Evolutionary conservation across 2,329 filamentous ascomycete genomes (phyloP).

Genomic region (Pyrenophora graminea): DNA sequence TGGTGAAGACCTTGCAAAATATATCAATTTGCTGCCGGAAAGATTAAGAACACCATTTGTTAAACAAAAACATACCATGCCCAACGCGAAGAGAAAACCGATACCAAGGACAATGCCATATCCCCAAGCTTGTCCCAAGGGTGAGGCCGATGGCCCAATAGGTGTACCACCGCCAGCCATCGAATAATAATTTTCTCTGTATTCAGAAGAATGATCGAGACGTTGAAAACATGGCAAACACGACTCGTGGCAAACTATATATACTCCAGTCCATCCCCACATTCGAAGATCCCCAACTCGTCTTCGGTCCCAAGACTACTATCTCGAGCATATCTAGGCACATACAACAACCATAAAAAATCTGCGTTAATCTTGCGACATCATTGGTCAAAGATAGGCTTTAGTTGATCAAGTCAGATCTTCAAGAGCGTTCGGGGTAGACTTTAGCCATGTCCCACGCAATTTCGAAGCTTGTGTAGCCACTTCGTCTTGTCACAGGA

Average conservation of each 20-base stretch:
- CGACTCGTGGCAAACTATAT: slow-evolving; percentile 19
- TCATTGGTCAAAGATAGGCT: slow-evolving; percentile 33
- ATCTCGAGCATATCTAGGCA: slow-evolving; percentile 17
- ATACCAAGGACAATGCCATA: slow-evolving; percentile 42
- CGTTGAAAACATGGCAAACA: background rate
- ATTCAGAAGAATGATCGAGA: slow-evolving; percentile 7
- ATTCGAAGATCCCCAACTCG: background rate
- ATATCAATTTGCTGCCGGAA: background rate
- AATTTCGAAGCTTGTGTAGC: slow-evolving; percentile 14
- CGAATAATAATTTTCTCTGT: slow-evolving; percentile 7
- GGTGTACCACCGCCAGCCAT: slow-evolving; percentile 36
- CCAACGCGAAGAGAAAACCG: slow-evolving; percentile 37
- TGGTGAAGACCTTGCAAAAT: slow-evolving; percentile 27
- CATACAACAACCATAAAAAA: slow-evolving; percentile 2
- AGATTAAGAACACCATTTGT: background rate
- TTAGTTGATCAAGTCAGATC: slow-evolving; percentile 4
- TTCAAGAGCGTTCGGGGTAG: slow-evolving; percentile 8
- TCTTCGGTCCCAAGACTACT: slow-evolving; percentile 12
- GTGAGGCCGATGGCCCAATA: slow-evolving; percentile 30
- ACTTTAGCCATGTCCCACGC: slow-evolving; percentile 6
- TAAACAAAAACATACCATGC: slow-evolving; percentile 25
- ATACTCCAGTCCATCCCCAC: slow-evolving; percentile 16
- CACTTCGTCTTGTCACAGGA: slow-evolving; percentile 8
- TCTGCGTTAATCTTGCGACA: background rate
- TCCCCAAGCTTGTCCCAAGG: slow-evolving; percentile 36